Evolutionary conservation across 2,329 filamentous ascomycete genomes (phyloP), one percentile per base, ranked within the genome.

Genomic region (Fusarium redolens): DNA sequence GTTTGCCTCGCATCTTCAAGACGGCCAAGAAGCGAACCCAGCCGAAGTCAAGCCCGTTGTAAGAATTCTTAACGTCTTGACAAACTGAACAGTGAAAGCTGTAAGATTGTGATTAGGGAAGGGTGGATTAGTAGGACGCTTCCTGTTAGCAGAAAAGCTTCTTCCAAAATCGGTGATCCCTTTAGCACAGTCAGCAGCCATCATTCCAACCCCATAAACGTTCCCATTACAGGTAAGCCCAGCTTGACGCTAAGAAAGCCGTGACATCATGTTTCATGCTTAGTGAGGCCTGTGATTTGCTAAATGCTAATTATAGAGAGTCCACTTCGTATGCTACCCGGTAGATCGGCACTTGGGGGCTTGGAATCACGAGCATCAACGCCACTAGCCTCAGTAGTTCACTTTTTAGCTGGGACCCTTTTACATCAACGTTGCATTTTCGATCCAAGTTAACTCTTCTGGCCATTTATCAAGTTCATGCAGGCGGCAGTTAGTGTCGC

Each of bases 281-380:
- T 13, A 4, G 5, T 7, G 3, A 0, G 20, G 35, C 4, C 60
- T 33, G 56, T 67, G 51, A 55, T 58, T 58, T 28, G 28, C 9
- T 13, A 54, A 2, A 9, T 11, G 5, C 69, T 72, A 70, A 72
- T 66, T 70, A 59, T 73, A 72, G 69, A n/a, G 64, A 20, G 17
- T 33, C 33, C 44, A 58, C 15, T 40, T 59, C 5, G n/a, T 28
- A 11, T 43, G 17, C 31, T 22, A 37, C 20, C 17, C 66, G 68
- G 59, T 31, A 60, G 33, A 28, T 43, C 63, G 63, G 47, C 57
- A 51, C 31, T 44, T 43, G 30, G 40, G 43, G 59, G 54, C 41
- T 44, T 72, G 43, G 30, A 22, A 28, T 67, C n/a, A 62, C 41
- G 51, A 71, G 50, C n/a, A 47, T 40, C 20, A 38, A 18, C 41